Evolutionary conservation across 208 protist genomes (phyloP).

Genomic region (Crithidia fasciculata): DNA sequence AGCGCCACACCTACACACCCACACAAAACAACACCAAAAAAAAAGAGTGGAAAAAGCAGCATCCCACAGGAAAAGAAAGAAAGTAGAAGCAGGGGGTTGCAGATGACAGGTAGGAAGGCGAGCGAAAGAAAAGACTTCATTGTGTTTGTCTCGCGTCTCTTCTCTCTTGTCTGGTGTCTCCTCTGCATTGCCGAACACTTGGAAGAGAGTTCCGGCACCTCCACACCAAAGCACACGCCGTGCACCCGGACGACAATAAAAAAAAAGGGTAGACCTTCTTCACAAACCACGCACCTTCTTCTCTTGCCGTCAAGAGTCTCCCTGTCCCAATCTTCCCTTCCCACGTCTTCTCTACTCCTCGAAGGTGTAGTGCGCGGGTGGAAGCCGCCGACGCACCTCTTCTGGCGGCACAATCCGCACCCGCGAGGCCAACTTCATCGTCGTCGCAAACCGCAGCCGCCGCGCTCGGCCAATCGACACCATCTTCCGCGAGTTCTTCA

Average conservation of each 20-base stretch:
- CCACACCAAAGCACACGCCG: no score
- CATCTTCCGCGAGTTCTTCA: conserved; percentile 82
- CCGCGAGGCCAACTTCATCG: conserved; percentile 76
- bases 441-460: conserved; percentile 83
- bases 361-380: conserved; percentile 32
- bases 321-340: no score
- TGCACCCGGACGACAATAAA: no score
- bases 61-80: conserved; percentile 2
- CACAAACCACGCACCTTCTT: no score
- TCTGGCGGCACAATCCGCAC: conserved; percentile 81
- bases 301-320: no score
- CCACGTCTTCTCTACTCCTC: conserved; percentile 19
- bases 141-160: no score
- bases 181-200: no score
- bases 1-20: not conserved
- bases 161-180: no score
- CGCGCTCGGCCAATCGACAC: conserved; percentile 71
- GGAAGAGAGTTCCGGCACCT: no score
- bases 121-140: no score
- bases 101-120: not conserved
- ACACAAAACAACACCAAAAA: conserved; percentile 8
- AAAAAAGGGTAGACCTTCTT: no score
- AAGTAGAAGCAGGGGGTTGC: not conserved
- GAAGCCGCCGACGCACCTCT: conserved; percentile 38
- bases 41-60: not conserved